Evolutionary conservation across 106 monocot genomes (phyloP).

Genomic region (Phalaenopsis equestris): DNA sequence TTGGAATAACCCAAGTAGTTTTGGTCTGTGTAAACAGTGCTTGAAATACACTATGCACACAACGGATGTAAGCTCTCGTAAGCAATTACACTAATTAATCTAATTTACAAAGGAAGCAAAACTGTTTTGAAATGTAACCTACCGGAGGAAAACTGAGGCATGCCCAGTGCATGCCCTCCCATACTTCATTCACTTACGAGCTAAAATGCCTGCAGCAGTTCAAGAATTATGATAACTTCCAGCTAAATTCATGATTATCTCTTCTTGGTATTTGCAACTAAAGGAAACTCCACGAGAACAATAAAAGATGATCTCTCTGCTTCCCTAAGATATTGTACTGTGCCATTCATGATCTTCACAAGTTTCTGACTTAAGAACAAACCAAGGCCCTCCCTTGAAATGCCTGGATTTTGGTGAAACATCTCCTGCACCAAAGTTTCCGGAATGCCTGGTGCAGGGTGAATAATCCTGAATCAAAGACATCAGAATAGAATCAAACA

Average conservation of each 20-base stretch:
- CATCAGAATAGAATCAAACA: neutral
- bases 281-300: constrained; percentile 62
- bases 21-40: no score
- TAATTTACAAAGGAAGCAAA: constrained; percentile 4
- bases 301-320: constrained; percentile 76
- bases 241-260: constrained; percentile 4
- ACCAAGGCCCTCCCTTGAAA: constrained; percentile 64
- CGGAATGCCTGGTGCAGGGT: constrained; percentile 85
- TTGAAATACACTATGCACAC: no score
- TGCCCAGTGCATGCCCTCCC: neutral
- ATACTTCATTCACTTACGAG: neutral
- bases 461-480: constrained; percentile 46
- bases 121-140: neutral
- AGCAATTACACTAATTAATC: constrained; percentile 1
- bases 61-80: no score
- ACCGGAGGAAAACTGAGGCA: neutral
- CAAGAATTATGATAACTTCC: neutral
- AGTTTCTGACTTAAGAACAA: constrained; percentile 73
- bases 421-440: constrained; percentile 77
- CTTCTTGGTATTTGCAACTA: constrained; percentile 30
- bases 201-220: neutral
- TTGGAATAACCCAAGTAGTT: no score
- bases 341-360: constrained; percentile 79
- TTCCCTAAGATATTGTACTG: constrained; percentile 75
- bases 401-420: constrained; percentile 52